Base-by-base conservation (phyloP, 1,284 basidiomycete genomes). In the Pseudomicrostroma phylloplanum region DNA sequence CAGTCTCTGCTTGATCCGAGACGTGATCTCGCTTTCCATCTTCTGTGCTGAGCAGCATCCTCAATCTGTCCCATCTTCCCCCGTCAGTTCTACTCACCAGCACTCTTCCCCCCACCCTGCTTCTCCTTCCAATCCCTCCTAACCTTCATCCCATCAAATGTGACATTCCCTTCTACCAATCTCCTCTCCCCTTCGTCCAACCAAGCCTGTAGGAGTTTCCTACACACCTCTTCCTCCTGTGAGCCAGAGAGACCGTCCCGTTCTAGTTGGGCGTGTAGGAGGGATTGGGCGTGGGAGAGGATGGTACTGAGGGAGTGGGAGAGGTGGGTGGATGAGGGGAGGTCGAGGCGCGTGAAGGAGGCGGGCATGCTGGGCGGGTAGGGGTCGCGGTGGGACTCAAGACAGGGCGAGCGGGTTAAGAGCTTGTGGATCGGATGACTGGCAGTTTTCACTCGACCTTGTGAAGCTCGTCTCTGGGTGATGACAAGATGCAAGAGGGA, bases 271-370 rank as follows among this genome's bases (percentile, higher is more conserved):
- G 19, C 21, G 51, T 15, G 51, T 13, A 54, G 51, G 51, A 54
- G 51, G 51, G 51, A 19, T 13, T 15, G 25, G 15, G 51, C n/a
- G 51, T 54, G 51, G 13, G 21, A 23, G 6, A 54, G 51, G 21
- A 54, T 15, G 51, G 51, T 25, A 19, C 8, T 19, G 51, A 54
- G 21, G 51, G 26, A 19, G 51, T 54, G 51, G 51, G 15, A 17
- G 17, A 54, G 51, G 51, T 19, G 13, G 51, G 21, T 15, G 25
- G 51, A 25, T 15, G 51, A 23, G 51, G 51, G 51, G 25, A 54
- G 51, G 51, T 54, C 51, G 13, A 54, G 51, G 21, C 51, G 51
- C 21, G 51, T 15, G 13, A 54, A 54, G 51, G 51, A 54, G 8
- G 51, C 51, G 51, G 51, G 51, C 51, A 54, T 54, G 51, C 8